These are phyloP conservation scores for Zymoseptoria pseudotritici DNA, from an alignment of 2,329 filamentous ascomycete species.

Conservation along the genomic window DNA sequence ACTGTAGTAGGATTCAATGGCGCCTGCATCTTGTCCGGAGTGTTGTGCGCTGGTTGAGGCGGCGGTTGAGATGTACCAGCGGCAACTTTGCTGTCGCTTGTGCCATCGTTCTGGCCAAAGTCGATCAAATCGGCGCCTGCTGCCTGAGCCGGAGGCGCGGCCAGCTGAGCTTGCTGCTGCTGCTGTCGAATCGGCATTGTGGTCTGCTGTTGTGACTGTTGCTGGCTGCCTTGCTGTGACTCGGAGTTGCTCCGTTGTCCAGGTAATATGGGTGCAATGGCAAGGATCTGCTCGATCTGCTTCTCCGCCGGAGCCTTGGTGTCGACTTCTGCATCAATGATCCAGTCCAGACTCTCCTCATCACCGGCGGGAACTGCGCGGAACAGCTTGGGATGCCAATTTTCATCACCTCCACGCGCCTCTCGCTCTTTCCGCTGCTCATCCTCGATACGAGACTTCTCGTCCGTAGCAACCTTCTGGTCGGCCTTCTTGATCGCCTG, in stretches of 20 bases:
- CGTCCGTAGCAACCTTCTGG: constrained; percentile 82
- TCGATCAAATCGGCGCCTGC: constrained; percentile 48
- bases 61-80: constrained; percentile 5
- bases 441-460: constrained; percentile 95
- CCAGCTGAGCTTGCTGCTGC: constrained; percentile 1
- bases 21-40: constrained; percentile 8
- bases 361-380: constrained; percentile 53
- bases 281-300: constrained; percentile 73
- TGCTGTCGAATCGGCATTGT: constrained; percentile 6
- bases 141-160: constrained; percentile 11
- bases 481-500: constrained; percentile 76
- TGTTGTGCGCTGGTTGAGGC: constrained; percentile 2
- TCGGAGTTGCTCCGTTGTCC: constrained; percentile 53
- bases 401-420: constrained; percentile 66
- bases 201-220: constrained; percentile 4
- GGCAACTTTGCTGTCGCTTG: constrained; percentile 5
- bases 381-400: constrained; percentile 87
- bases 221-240: constrained; percentile 1
- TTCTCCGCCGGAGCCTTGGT: constrained; percentile 54
- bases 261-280: constrained; percentile 75
- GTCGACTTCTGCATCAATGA: constrained; percentile 77
- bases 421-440: constrained; percentile 84
- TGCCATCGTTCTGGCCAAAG: constrained; percentile 43
- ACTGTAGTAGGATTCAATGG: constrained; percentile 8
- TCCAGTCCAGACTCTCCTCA: constrained; percentile 89